phyloP scores from a whole-genome alignment of 169 alveolate genomes.

The Plasmodium chabaudi region DNA sequence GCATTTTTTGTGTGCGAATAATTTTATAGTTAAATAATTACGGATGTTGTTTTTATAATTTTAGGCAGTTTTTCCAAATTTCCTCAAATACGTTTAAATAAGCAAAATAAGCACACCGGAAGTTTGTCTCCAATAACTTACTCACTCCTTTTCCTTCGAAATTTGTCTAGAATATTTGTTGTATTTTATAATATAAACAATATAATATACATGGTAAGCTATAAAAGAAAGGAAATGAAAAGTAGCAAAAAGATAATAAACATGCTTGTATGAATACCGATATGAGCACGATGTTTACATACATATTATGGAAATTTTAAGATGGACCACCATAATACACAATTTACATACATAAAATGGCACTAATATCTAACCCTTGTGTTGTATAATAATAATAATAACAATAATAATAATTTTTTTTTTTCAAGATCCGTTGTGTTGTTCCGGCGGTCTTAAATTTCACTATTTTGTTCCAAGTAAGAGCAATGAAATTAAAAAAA shows the following conservation, averaged over 20 bases:
- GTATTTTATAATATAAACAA: slow-evolving; percentile 24
- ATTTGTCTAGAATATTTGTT: slow-evolving; percentile 34
- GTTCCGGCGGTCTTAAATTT: slow-evolving; percentile 30
- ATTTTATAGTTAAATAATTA: neutral
- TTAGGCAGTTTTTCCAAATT: slow-evolving; percentile 39
- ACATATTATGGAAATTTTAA: neutral
- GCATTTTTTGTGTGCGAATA: neutral
- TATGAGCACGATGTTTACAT: neutral
- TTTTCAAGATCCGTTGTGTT: slow-evolving; percentile 37
- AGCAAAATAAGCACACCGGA: slow-evolving; percentile 54
- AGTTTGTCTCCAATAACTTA: slow-evolving; percentile 32
- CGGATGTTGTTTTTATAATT: neutral
- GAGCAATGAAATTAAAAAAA: neutral
- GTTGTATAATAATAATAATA: neutral
- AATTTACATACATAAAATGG: neutral
- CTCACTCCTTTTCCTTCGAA: slow-evolving; percentile 15
- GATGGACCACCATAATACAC: neutral
- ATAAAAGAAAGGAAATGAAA: slow-evolving; percentile 1
- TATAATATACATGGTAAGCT: slow-evolving; percentile 21
- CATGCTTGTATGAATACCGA: neutral
- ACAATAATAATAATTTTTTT: slow-evolving; percentile 10
- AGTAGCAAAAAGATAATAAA: neutral
- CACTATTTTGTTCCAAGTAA: slow-evolving; percentile 48
- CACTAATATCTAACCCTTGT: neutral
- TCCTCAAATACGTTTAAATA: slow-evolving; percentile 62